Evolutionary conservation across 495 filamentous ascomycete genomes (phyloP), one percentile per base, ranked within the genome.

Genomic region (Xylaria castorea): DNA sequence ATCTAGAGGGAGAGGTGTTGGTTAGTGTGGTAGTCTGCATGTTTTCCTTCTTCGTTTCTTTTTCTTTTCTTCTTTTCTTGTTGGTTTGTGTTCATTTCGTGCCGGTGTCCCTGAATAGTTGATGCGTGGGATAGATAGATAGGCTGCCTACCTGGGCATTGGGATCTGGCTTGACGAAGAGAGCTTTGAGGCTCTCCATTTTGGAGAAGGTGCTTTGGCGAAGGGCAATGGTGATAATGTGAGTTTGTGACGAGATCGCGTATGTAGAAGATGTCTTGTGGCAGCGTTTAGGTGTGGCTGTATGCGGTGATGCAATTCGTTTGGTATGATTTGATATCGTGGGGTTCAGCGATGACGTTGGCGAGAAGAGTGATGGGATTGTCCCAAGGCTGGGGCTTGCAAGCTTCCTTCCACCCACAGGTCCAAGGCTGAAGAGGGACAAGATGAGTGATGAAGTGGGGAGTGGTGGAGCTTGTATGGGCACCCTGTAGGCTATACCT

Each of bases 151-250:
- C 95, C 86, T 99, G 96, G 44, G 89, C 91, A 81, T 95, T 90
- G 57, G 96, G 97, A 81, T 96, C 94, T 30, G 97, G 96, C 80
- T 93, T 95, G 82, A 89, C 95, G 85, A 98, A 96, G 77, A 97
- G 89, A 50, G 91, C 86, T 80, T 91, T 93, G 81, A 98, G 82
- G 36, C 93, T 86, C 83, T 98, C 93, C 96, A 99, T 99, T 75
- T 74, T 83, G 74, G 74, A 30, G 61, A 40, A 51, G 48, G 55
- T 60, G 7, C 48, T 38, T 60, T 60, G 44, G 46, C 25, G 5
- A 38, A 27, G 18, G 34, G 36, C 53, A 57, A 16, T 25, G 6
- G 30, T 9, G 22, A 22, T 8, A 32, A n/a, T 20, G 20, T n/a
- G 34, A 20, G 32, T n/a, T 20, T 62, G 32, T 11, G 34, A 53